Base-by-base conservation (phyloP, 2,329 filamentous ascomycete genomes). In the Metarhizium sp. region DNA sequence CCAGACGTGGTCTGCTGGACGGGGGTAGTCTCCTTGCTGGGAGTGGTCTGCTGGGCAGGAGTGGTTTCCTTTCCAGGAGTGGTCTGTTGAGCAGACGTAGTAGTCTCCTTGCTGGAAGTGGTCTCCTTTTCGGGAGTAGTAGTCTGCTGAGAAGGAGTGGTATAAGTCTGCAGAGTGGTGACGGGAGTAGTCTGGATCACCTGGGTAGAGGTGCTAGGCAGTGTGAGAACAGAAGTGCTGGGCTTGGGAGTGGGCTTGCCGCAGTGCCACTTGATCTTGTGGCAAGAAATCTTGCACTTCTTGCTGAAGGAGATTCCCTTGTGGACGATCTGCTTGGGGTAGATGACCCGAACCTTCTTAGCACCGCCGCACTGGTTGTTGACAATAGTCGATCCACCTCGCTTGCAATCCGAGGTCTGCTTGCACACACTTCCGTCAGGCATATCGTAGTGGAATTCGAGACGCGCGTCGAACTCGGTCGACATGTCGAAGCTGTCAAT, bases 361-460 rank as follows among this genome's bases (percentile, higher is more conserved):
- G 92, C 92, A 72, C 92, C 92, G 81, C 91, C 92, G 70, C 92
- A 97, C 79, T 96, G 90, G 58, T 77, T 82, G 81, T 96, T 96
- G 73, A 82, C 74, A 64, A 96, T 78, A 50, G 79, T 81, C 57
- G 83, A 85, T 64, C 89, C 89, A 16, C 78, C 75, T 55, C 78
- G 75, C 60, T 78, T 81, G 81, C 90, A 95, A 53, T 77, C 67
- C 61, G 81, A 76, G 59, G 82, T 84, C 64, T 95, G 87, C 75
- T 88, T 92, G 84, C 92, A 97, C 58, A 72, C 81, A 14, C 82
- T 85, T 63, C 88, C 88, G 69, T 92, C 89, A 2, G 84, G 80
- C 90, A 96, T 95, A 65, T 78, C 80, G 74, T 92, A 96, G 76
- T 89, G 81, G 76, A 96, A 90, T 71, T 92, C 85, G 54, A 97